Evolutionary conservation across 192 early-diverging fungal species (phyloP), one percentile per base, ranked within the genome.

Genomic region (Coemansia sp.): DNA sequence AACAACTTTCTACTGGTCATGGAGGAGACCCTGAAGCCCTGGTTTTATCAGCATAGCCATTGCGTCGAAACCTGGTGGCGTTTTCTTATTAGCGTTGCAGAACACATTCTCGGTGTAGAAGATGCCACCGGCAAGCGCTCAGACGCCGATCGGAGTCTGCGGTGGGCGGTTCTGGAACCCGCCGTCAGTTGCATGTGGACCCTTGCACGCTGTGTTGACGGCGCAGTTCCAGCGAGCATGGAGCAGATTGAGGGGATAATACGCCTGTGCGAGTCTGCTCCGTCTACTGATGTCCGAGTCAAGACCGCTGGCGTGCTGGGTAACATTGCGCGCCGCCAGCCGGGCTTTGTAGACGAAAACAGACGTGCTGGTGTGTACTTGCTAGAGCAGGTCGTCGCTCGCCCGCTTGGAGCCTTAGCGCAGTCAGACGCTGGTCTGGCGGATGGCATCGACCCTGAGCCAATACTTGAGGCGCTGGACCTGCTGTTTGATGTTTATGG

Each of bases 401-500:
- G 42, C 6, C 55, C 78, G 17, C 66, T 84, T 8, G 30, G 66
- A 20, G 64, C 52, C 0, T 6, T 22, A 36, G 39, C 58, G 21
- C 57, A 39, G 27, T 55, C 72, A 23, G 7, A 14, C 27, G 51
- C 10, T 51, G 22, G 52, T 23, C 21, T n/a, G 20, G 19, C 57
- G 17, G 22, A 54, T 3, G 54, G 52, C 50, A 33, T 21, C 5
- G 57, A 36, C 5, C 54, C 67, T 21, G 83, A 85, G 66, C 71
- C 73, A 1, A 61, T 88, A 14, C 72, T 87, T 1, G 95, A 96
- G 71, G 90, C 89, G 0, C 68, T 98, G 67, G 93, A 96, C 63
- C 86, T 88, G 22, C 72, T 98, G 36, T 96, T 84, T 64, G 95
- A 98, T 66, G 87, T 96, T 23, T 98, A 96, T 72, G 85, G 86